Percentiles rank a stretch among this genome's conserved stretches.
Evolutionary conservation across 2,329 filamentous ascomycete species (phyloP).

Genomic region (Ambrosiella xylebori): DNA sequence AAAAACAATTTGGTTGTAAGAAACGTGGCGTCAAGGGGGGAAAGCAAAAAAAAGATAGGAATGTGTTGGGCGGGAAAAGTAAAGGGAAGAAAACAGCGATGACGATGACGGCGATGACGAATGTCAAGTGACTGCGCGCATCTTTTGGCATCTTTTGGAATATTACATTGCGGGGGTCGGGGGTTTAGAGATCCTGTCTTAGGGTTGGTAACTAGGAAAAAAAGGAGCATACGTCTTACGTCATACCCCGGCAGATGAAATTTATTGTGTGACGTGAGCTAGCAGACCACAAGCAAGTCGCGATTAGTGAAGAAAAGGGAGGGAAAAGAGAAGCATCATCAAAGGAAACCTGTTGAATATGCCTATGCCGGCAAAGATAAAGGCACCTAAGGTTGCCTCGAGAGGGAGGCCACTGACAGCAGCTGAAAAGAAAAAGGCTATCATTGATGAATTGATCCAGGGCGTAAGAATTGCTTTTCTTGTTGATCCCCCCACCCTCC

Average conservation of each 20-base stretch:
- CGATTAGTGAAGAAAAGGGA: background rate
- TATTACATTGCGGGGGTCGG: no score
- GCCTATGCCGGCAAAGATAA: background rate
- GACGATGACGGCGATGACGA: no score
- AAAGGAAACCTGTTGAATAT: background rate
- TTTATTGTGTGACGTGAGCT: slow-evolving; percentile 3
- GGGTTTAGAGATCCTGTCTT: no score
- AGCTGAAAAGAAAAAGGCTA: slow-evolving; percentile 14
- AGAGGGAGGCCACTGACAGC: background rate
- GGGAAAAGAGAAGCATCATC: no score
- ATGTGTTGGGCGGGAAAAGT: no score
- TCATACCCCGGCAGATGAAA: slow-evolving; percentile 1
- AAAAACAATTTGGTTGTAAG: no score
- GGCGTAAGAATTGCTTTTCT: slow-evolving; percentile 25
- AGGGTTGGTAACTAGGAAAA: no score
- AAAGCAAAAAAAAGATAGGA: no score
- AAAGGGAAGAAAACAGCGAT: no score
- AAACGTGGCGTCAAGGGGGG: no score
- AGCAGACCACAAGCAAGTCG: background rate
- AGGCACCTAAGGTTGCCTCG: background rate
- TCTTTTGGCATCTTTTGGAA: no score
- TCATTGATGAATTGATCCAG: slow-evolving; percentile 36
- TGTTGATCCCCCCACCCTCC: background rate
- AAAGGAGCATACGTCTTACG: background rate
- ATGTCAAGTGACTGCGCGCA: no score